Base-by-base conservation (phyloP, 805 yeast species). In the Cyberlindnera xylosilytica region DNA sequence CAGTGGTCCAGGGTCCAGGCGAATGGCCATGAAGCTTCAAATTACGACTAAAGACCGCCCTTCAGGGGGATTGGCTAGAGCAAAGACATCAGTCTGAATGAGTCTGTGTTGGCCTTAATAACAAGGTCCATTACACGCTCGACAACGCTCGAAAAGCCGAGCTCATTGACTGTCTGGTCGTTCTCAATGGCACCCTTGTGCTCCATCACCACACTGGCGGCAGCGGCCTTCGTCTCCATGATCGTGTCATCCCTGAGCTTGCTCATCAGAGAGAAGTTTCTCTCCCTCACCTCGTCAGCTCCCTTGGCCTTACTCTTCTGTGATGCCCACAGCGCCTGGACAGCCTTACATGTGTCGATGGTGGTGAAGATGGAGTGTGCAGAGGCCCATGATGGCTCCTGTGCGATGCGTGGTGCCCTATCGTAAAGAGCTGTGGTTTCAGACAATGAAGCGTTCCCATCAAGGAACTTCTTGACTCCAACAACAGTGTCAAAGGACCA, bases 401-500 rank as follows among this genome's bases (percentile, higher is more conserved):
- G 32, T 6, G 53, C 52, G 6, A 50, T 28, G 1, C 22, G 13
- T 23, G 62, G 60, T 0, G 31, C 31, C 1, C 20, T 12, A 3
- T 36, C 16, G 28, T 43, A 52, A 11, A 42, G 36, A 2, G 30
- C 23, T 15, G 35, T 38, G 2, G 50, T 31, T 2, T 13, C 22
- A 4, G 23, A 22, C 10, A 36, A 15, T 1, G 20, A 20, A 1
- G 19, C 3, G 7, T 36, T 18, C 6, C 45, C 51, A 6, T 26
- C 32, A 1, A 52, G 17, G 20, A 49, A 46, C 34, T 46, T 39
- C 6, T 32, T 34, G 3, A 46, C 36, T 1, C 29, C n/a, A 2
- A 22, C 12, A 6, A 52, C 32, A 3, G 45, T n/a, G 9, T 55
- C 34, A 17, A 52, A 49, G 0, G 53, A 41, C 62, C 62, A 58